A percentile compares a stretch with the other conserved stretches of the same genome.
phyloP scores from a whole-genome alignment of 2,329 filamentous ascomycete species.

The Alternaria sp. region DNA sequence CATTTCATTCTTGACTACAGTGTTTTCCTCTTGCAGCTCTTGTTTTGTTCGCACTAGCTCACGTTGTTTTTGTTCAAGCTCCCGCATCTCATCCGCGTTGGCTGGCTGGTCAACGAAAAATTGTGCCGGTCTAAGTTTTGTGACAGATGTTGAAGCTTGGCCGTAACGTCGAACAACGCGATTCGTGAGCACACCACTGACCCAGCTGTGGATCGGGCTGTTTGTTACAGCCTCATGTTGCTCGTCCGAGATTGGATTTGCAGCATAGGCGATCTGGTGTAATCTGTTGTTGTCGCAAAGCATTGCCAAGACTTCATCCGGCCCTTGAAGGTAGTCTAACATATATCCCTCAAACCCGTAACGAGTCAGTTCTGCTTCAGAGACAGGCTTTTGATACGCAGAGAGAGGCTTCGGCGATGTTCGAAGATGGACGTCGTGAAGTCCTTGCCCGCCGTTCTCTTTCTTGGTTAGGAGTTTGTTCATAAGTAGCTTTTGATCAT shows the following conservation, averaged over 20 bases:
- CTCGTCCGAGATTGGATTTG: constrained; percentile 68
- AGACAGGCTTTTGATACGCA: constrained; percentile 64
- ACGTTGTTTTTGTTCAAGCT: constrained; percentile 64
- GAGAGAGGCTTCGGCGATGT: constrained; percentile 65
- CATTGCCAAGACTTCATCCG: constrained; percentile 85
- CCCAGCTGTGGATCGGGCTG: constrained; percentile 71
- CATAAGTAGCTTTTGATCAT: constrained; percentile 78
- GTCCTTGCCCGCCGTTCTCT: constrained; percentile 58
- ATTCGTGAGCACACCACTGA: constrained; percentile 66
- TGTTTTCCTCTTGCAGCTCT: constrained; percentile 42
- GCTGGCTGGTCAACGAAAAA: constrained; percentile 82
- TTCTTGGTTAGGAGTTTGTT: constrained; percentile 64
- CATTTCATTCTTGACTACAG: constrained; percentile 43
- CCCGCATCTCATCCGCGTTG: constrained; percentile 69
- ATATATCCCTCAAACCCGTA: constrained; percentile 82
- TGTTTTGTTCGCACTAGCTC: constrained; percentile 51
- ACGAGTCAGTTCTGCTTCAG: constrained; percentile 61
- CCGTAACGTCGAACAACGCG: constrained; percentile 79
- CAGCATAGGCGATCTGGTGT: constrained; percentile 72
- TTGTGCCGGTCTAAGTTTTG: constrained; percentile 65
- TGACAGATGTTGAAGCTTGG: constrained; percentile 73
- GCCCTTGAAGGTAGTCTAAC: constrained; percentile 80
- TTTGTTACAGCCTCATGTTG: constrained; percentile 72
- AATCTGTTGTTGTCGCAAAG: constrained; percentile 78
- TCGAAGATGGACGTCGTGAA: constrained; percentile 76